Evolutionary conservation across 2,329 filamentous ascomycete species (phyloP), one percentile per base, ranked within the genome.

Genomic region (Neurospora sp.): DNA sequence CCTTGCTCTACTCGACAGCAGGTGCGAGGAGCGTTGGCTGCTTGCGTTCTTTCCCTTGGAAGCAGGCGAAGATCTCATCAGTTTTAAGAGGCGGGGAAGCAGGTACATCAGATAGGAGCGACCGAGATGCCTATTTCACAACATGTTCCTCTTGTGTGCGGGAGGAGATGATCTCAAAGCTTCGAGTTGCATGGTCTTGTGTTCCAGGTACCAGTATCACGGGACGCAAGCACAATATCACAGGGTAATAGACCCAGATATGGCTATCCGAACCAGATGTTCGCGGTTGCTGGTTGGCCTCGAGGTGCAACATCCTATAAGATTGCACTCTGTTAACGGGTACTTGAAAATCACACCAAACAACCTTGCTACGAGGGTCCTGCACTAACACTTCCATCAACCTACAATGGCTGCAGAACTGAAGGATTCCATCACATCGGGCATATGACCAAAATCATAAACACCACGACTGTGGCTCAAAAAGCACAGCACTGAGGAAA

Each of bases 291-390:
- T 28, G 12, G 12, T 17, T 62, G 52, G 28, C 33, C 12, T 36
- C 1, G 52, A 33, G 52, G 52, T 62, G 52, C 52, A 33, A 62
- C 28, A 62, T n/a, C 52, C 23, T 23, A 33, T 0, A 17, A 2
- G 1, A 33, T 17, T 2, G 2, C 15, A 2, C 1, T 15, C 52
- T 62, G 52, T 33, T 62, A 33, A 62, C 6, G 28, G 23, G 6
- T 3, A 52, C 46, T 1, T 52, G 1, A 15, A 52, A 15, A 28
- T 15, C 2, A 5, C 43, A 2, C 19, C 19, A 6, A 23, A 12
- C 2, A n/a, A 23, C 0, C 0, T 0, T 2, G n/a, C 2, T 46
- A 23, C 2, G 5, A 3, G 5, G 28, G 28, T 62, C 6, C 15
- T 10, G 23, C 52, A 62, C 52, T 62, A 62, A 33, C 28, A 36